phyloP scores from a whole-genome alignment of 1,284 basidiomycete genomes.

The Cutaneotrichosporon mucoides region DNA sequence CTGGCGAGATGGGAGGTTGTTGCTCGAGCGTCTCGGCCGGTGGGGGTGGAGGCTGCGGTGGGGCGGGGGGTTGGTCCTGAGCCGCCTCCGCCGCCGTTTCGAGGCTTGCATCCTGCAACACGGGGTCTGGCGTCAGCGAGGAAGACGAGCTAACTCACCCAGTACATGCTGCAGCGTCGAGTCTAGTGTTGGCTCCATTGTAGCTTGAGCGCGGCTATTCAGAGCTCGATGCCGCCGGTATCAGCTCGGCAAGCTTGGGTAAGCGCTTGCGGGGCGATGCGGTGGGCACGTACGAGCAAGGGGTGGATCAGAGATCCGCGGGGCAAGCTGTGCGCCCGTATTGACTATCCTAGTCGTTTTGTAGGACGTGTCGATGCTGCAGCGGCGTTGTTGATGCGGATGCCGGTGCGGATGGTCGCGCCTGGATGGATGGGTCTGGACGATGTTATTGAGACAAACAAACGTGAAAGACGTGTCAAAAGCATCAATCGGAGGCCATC shows the following conservation, averaged over 20 bases:
- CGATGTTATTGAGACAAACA: constrained; percentile 3
- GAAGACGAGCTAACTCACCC: constrained; percentile 6
- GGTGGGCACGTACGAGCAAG: no score
- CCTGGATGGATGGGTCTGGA: not conserved
- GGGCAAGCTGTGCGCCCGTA: no score
- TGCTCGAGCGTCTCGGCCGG: not conserved
- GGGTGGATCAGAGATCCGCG: no score
- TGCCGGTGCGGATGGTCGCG: not conserved
- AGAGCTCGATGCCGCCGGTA: not conserved
- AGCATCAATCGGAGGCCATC: not conserved
- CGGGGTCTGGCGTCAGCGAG: constrained; percentile 1
- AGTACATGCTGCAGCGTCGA: constrained; percentile 15
- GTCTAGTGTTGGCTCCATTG: constrained; percentile 16
- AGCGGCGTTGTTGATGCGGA: not conserved
- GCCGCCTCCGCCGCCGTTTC: not conserved
- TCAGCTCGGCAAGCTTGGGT: no score
- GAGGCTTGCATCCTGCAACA: not conserved
- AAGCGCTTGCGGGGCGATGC: no score
- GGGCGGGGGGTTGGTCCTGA: not conserved
- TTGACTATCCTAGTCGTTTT: no score
- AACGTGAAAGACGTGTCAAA: constrained; percentile 7
- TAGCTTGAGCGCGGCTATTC: not conserved
- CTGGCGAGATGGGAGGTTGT: not conserved
- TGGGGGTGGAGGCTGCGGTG: not conserved
- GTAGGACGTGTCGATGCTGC: not conserved